These are phyloP conservation scores for Prillingera fragicola DNA, from an alignment of 1,284 basidiomycete species.

Conservation along the genomic window DNA sequence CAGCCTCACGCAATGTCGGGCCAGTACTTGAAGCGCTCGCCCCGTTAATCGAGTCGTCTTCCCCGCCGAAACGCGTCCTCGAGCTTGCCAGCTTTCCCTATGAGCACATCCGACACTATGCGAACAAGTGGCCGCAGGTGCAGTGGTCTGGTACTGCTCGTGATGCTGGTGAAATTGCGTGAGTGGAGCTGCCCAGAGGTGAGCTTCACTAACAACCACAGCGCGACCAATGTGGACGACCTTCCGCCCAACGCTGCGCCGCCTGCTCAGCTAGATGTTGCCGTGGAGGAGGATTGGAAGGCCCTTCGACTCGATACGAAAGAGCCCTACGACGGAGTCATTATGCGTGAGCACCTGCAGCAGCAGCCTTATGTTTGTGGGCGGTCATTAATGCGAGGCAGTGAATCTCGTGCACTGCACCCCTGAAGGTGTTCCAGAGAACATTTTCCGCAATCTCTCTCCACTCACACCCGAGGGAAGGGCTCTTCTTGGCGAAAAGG, in stretches of 20 bases:
- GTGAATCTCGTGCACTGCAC: constrained; percentile 42
- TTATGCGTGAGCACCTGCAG: constrained; percentile 21
- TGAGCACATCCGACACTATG: constrained; percentile 29
- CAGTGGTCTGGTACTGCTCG: constrained; percentile 30
- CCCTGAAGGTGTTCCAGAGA: constrained; percentile 26
- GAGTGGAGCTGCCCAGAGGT: constrained; percentile 1
- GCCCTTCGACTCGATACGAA: not conserved
- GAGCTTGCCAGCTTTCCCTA: constrained; percentile 35
- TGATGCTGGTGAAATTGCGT: constrained; percentile 23
- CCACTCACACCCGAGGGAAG: constrained; percentile 8
- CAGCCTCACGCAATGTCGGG: constrained; percentile 26
- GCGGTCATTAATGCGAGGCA: constrained; percentile 8
- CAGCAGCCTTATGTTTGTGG: too few species aligned
- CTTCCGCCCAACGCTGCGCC: constrained; percentile 14
- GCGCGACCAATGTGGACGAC: not conserved
- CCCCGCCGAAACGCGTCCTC: constrained; percentile 13
- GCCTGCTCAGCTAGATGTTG: constrained; percentile 21
- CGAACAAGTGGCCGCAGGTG: constrained; percentile 18
- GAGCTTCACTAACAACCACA: not conserved
- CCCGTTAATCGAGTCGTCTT: constrained; percentile 13
- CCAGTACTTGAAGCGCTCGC: constrained; percentile 26
- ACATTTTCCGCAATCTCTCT: constrained; percentile 33
- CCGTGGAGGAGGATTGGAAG: constrained; percentile 17
- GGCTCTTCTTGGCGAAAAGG: constrained; percentile 11
- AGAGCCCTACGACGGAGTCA: constrained; percentile 15